A percentile compares a stretch with the other conserved stretches of the same genome.
These are phyloP conservation scores for Psilocybe mexicana DNA, from an alignment of 1,284 basidiomycete species.

Conservation along the genomic window DNA sequence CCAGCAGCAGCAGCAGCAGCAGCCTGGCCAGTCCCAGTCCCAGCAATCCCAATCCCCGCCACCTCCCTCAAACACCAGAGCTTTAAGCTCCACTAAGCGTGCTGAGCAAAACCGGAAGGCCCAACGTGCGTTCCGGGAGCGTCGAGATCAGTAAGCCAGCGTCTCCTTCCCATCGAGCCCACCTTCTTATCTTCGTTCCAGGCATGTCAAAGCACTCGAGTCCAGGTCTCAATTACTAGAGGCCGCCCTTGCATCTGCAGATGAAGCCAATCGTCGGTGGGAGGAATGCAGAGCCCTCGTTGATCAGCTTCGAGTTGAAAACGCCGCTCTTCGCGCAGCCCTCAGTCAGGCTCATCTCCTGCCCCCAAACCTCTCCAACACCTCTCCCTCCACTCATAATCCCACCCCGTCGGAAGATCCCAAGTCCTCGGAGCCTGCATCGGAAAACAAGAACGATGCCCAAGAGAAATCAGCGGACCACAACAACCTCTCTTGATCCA, in stretches of 20 bases:
- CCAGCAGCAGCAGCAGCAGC: constrained; percentile 33
- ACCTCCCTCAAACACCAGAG: constrained; percentile 41
- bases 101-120: constrained; percentile 88
- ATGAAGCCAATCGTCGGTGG: constrained; percentile 83
- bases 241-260: constrained; percentile 77
- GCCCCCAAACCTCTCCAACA: constrained; percentile 25
- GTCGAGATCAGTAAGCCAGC: constrained; percentile 75
- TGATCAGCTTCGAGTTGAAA: constrained; percentile 80
- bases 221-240: constrained; percentile 80
- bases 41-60: constrained; percentile 35
- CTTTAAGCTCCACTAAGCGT: constrained; percentile 74
- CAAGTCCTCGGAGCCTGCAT: constrained; percentile 27
- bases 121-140: constrained; percentile 81
- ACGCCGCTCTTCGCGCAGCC: constrained; percentile 58
- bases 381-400: constrained; percentile 13
- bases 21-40: constrained; percentile 24
- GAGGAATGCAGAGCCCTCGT: constrained; percentile 81
- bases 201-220: constrained; percentile 82
- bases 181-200: constrained; percentile 29
- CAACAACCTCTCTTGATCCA: constrained; percentile 11
- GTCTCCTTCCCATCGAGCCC: background rate
- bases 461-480: constrained; percentile 22
- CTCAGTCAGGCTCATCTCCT: constrained; percentile 43
- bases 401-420: constrained; percentile 27
- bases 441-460: constrained; percentile 30